Evolutionary conservation across 306 rosid species (phyloP).

Genomic region (Purshia tridentata): DNA sequence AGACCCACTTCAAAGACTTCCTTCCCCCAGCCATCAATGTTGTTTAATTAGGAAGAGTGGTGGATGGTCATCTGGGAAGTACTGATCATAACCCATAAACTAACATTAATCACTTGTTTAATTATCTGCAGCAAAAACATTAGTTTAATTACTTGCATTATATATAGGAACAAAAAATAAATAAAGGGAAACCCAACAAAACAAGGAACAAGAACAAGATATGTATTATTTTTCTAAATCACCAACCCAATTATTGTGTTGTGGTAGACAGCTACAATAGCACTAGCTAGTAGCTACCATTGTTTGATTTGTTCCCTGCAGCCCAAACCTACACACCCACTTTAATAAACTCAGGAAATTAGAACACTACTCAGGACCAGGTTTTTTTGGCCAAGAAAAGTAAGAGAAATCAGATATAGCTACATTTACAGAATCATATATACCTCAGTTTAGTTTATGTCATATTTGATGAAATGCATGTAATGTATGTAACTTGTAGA

Average conservation of each 20-base stretch:
- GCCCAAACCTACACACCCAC: conserved; percentile 25
- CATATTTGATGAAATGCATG: background rate
- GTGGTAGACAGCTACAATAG: conserved; percentile 36
- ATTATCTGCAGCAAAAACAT: background rate
- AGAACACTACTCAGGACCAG: background rate
- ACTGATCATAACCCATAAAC: conserved; percentile 1
- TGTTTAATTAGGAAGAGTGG: background rate
- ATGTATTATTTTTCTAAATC: conserved; percentile 9
- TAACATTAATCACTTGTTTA: too few relatives aligned
- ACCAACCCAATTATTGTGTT: conserved; percentile 40
- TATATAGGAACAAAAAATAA: background rate
- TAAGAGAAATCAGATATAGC: background rate
- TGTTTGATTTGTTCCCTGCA: conserved; percentile 22
- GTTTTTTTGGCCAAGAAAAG: background rate
- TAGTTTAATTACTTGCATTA: background rate
- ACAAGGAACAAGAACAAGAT: conserved; percentile 2
- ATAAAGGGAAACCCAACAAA: conserved; percentile 19
- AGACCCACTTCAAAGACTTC: conserved; percentile 10
- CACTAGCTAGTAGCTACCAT: conserved; percentile 25
- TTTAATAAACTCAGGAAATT: conserved; percentile 23
- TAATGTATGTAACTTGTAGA: too few relatives aligned
- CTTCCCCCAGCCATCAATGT: background rate
- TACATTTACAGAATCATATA: too few relatives aligned
- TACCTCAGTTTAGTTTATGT: background rate
- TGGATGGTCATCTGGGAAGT: conserved; percentile 9